Conservation (phyloP, 768 basidiomycete genomes). For the Gymnopilus junonius region DNA sequence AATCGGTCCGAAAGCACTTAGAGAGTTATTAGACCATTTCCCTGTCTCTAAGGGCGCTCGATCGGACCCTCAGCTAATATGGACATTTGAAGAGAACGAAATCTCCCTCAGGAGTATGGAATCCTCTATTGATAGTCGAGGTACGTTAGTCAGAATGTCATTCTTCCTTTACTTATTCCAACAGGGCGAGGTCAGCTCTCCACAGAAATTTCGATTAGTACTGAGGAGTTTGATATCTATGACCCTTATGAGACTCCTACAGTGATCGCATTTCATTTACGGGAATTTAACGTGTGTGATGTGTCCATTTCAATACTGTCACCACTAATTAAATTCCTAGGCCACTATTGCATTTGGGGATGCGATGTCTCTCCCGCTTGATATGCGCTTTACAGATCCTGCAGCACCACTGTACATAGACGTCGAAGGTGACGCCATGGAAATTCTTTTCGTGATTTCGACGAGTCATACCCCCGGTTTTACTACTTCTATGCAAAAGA, state of each 20-base stretch:
- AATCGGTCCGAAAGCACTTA: conserved; percentile 74
- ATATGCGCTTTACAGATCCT: conserved; percentile 78
- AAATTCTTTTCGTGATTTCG: conserved; percentile 78
- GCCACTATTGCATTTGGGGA: conserved; percentile 84
- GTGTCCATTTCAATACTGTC: neutral
- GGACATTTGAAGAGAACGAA: conserved; percentile 75
- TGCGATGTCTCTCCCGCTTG: conserved; percentile 63
- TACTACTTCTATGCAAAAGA: conserved; percentile 28
- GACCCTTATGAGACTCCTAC: conserved; percentile 65
- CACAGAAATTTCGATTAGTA: conserved; percentile 77
- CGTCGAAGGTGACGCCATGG: conserved; percentile 67
- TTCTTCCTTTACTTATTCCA: neutral
- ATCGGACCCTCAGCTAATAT: conserved; percentile 78
- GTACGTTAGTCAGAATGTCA: conserved; percentile 34
- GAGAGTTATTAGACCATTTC: conserved; percentile 84
- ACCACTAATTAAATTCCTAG: conserved; percentile 36
- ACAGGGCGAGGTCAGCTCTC: conserved; percentile 65
- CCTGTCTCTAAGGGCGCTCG: conserved; percentile 63
- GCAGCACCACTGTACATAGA: conserved; percentile 78
- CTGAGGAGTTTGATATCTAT: conserved; percentile 83
- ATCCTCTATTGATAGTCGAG: conserved; percentile 66
- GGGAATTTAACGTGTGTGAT: conserved; percentile 75
- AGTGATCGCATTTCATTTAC: conserved; percentile 78
- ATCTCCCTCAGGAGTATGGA: conserved; percentile 73
- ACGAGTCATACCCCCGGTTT: conserved; percentile 61